A percentile compares a stretch with the other conserved stretches of the same genome.
Evolutionary conservation across 129 eudicot genomes (phyloP).

Genomic region (Sambucus nigra): DNA sequence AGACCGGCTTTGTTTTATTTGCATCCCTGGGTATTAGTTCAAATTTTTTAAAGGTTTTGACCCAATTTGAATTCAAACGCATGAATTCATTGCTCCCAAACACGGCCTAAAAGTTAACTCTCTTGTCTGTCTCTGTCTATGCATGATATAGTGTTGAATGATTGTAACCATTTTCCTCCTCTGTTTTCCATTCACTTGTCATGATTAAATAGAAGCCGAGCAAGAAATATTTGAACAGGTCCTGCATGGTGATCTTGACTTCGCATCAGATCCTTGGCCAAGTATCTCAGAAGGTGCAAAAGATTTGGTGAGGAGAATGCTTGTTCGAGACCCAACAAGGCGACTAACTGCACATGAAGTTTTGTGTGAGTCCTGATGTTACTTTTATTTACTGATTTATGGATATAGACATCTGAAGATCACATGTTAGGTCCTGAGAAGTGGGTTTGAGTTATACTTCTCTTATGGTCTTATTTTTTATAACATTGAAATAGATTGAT

Average conservation of each 20-base stretch:
- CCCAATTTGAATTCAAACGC: too few relatives aligned
- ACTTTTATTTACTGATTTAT: neutral
- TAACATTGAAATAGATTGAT: too few relatives aligned
- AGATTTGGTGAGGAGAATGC: conserved; percentile 84
- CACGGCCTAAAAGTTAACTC: conserved; percentile 2
- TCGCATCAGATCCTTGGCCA: conserved; percentile 87
- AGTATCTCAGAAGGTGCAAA: conserved; percentile 79
- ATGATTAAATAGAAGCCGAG: conserved; percentile 46
- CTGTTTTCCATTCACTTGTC: conserved; percentile 1
- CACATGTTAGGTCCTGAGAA: neutral
- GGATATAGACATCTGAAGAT: neutral
- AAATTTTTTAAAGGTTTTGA: too few relatives aligned
- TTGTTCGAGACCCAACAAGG: conserved; percentile 60
- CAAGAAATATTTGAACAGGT: conserved; percentile 89
- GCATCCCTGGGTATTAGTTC: too few relatives aligned
- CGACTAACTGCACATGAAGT: conserved; percentile 79
- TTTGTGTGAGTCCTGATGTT: conserved; percentile 42
- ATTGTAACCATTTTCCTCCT: neutral
- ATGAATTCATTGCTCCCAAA: too few relatives aligned
- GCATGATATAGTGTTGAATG: conserved; percentile 11
- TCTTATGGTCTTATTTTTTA: too few relatives aligned
- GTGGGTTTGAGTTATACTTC: neutral
- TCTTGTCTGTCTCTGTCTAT: neutral
- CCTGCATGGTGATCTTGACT: conserved; percentile 81
- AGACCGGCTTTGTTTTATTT: too few relatives aligned